phyloP scores from a whole-genome alignment of 176 grass and related monocot species.

The Zea luxurians region DNA sequence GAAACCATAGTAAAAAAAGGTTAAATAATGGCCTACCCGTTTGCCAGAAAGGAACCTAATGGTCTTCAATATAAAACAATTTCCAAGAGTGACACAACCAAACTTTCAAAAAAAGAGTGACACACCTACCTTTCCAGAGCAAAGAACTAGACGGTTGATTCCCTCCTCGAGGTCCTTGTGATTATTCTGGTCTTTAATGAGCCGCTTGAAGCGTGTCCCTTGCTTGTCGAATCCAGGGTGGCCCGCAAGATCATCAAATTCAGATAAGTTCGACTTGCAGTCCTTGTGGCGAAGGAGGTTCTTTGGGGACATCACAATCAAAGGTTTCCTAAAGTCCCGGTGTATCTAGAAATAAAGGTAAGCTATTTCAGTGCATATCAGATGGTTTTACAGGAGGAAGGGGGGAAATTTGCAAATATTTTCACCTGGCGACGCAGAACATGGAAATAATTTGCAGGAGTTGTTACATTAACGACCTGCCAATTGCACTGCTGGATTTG shows the following conservation, averaged over 20 bases:
- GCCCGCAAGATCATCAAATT: conserved; percentile 91
- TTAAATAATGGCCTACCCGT: not conserved
- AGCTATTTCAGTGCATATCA: conserved; percentile 23
- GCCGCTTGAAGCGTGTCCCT: conserved; percentile 94
- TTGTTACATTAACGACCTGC: conserved; percentile 97
- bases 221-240: conserved; percentile 97
- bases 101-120: not conserved
- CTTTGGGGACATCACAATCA: conserved; percentile 94
- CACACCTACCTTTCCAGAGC: conserved; percentile 79
- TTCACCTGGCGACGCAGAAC: conserved; percentile 83
- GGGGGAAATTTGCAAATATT: not conserved
- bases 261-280: conserved; percentile 93
- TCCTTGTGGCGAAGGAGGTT: conserved; percentile 94
- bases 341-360: conserved; percentile 63
- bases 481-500: conserved; percentile 98
- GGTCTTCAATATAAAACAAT: not conserved
- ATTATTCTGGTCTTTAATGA: conserved; percentile 85
- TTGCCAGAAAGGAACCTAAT: not conserved
- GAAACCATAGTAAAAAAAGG: conserved; percentile 9
- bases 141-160: conserved; percentile 82
- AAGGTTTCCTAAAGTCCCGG: conserved; percentile 91
- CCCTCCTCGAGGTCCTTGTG: conserved; percentile 83
- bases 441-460: conserved; percentile 98
- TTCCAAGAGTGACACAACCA: not conserved
- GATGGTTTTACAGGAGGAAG: conserved; percentile 8